Base-by-base conservation (phyloP, 2,329 filamentous ascomycete species). In the Simplicillium sp. region DNA sequence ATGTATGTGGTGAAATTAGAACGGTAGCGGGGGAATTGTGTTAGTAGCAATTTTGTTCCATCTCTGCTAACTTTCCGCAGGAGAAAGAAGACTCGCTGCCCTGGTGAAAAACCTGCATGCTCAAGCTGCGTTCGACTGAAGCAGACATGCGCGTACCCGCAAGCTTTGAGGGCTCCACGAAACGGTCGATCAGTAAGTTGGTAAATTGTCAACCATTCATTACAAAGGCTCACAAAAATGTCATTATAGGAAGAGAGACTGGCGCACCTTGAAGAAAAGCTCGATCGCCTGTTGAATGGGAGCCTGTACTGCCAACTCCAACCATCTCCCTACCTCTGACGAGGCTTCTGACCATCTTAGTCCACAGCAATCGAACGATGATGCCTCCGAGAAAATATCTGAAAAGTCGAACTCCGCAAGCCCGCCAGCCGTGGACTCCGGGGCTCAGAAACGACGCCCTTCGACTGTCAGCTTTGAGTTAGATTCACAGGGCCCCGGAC, bases 211-310 rank as follows among this genome's bases (percentile, higher is more conserved):
- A 6, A 25, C 20, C 9, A 25, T 9, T 6, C 9, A 25, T 25
- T 6, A 25, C 9, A 25, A 25, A 6, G 6, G 9, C 20, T 25
- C 38, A 28, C 11, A 20, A 14, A 28, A 16, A 15, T 25, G 16
- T 38, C 36, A 17, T 39, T 39, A 38, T 47, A 73, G 69, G 67
- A 69, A 46, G 69, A 73, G 50, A 60, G 69, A 46, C 55, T 73
- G n/a, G 67, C 67, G 12, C 64, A 67, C 38, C 48, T 73, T 33
- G 69, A 73, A 54, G 68, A 71, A 53, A 73, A 73, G 50, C 61
- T 73, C 36, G 68, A 73, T 53, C 63, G 66, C 43, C 58, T 73
- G 40, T 54, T 73, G 15, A 70, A 58, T 37, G 66, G 67, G 40
- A 62, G 54, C 20, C 20, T 25, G 20, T 25, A 25, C 20, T 25